Evolutionary conservation across 1,284 basidiomycete genomes (phyloP), one percentile per base, ranked within the genome.

Genomic region (Phaffia rhodozyma): DNA sequence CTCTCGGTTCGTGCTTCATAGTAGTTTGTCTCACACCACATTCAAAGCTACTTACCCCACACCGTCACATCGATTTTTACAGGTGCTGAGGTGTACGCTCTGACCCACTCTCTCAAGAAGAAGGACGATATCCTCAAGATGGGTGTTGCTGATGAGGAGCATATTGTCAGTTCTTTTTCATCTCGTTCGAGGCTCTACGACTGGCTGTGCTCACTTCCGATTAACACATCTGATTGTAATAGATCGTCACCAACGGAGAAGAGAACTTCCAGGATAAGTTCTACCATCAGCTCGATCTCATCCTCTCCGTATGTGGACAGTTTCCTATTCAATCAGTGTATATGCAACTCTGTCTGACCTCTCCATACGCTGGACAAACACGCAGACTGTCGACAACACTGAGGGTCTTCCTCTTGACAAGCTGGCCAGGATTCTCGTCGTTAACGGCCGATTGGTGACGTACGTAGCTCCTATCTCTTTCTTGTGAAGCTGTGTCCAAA

Each of bases 41-140:
- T 43, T 7, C 13, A 7, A 2, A 16, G 7, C 16, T 16, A 43
- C 38, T 43, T 43, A 43, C 38, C 13, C 13, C 13, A 11, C 2
- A 7, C 16, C 16, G 16, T 43, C 38, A 16, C 16, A 5, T 34
- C 5, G 32, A 9, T 7, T 7, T 16, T 16, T 16, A 7, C 38
- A 43, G 38, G 38, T 11, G 81, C 83, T 2, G 81, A 85, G 61
- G 82, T 85, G 9, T 80, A 80, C 55, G 84, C 81, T 43, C 84
- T 86, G 75, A 83, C 84, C 25, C 84, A 84, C 71, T 81, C 81
- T 49, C 71, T 78, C 29, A 74, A 74, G 68, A 87, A 86, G 75
- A 77, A 82, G 75, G 78, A 80, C 23, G 84, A 86, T 69, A 83
- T 83, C 38, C 75, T 81, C 70, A 78, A 81, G 68, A 79, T 86